Percentiles rank a stretch among this genome's conserved stretches.
Evolutionary conservation across 345 rosid genomes (phyloP).

Genomic region (Boechera stricta): DNA sequence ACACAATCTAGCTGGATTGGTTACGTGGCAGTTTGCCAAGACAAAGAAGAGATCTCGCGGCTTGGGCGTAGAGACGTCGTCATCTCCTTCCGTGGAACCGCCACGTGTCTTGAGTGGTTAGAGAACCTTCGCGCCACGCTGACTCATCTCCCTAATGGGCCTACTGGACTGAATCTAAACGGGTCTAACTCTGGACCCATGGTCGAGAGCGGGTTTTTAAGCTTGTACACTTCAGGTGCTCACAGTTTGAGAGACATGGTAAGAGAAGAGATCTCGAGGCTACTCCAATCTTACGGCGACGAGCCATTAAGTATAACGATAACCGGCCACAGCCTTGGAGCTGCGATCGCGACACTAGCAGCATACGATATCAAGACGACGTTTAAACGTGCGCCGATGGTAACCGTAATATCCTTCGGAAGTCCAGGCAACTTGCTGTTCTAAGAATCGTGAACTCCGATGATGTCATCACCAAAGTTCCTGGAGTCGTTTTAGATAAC

Average conservation of each 20-base stretch:
- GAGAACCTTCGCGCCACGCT: conserved; percentile 88
- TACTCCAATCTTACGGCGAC: conserved; percentile 63
- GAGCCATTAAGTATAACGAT: conserved; percentile 84
- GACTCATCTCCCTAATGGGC: conserved; percentile 51
- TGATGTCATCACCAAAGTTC: conserved; percentile 83
- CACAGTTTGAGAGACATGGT: conserved; percentile 72
- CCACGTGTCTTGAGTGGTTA: conserved; percentile 92
- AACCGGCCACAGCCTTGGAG: conserved; percentile 95
- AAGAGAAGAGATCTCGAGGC: conserved; percentile 59
- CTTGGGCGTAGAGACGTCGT: conserved; percentile 89
- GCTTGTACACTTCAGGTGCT: conserved; percentile 71
- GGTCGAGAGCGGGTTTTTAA: conserved; percentile 92
- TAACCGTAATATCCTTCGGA: conserved; percentile 89
- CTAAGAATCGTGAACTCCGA: conserved; percentile 86
- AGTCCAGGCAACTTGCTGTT: no score
- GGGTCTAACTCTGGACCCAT: conserved; percentile 53
- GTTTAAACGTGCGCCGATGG: conserved; percentile 59
- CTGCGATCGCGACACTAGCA: conserved; percentile 77
- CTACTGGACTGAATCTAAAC: neutral
- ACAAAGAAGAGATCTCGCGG: conserved; percentile 75
- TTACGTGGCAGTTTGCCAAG: conserved; percentile 85
- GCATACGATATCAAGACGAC: conserved; percentile 77
- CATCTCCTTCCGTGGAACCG: conserved; percentile 84
- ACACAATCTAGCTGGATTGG: conserved; percentile 94
- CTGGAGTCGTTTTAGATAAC: conserved; percentile 73